Evolutionary conservation across 2,329 filamentous ascomycete species (phyloP), one percentile per base, ranked within the genome.

Genomic region (Bipolaris cookei): DNA sequence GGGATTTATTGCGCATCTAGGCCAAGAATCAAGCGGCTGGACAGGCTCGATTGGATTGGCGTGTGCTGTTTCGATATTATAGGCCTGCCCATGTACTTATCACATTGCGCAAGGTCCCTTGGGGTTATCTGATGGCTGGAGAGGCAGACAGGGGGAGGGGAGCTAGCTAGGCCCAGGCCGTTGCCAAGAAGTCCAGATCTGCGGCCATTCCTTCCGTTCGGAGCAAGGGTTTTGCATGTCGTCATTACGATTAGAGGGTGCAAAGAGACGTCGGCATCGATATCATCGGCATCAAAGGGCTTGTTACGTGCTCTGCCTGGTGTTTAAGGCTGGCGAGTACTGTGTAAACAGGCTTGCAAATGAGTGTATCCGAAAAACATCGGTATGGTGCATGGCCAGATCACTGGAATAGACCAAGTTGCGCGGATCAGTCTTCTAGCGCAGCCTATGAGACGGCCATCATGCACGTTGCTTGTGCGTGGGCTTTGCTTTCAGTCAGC

Each of bases 111-210:
- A 56, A 49, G 43, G 50, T n/a, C 20, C 45, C 37, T 45, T 43
- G 38, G 28, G 38, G 47, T 38, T 18, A 11, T 23, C 44, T 57
- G 47, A 39, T 34, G 39, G 46, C 45, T 25, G 45, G 54, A 23
- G 23, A 50, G 55, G 25, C 51, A 50, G 51, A 49, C 39, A 38
- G 54, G 55, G 44, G 44, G 21, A 20, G 14, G 16, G 37, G n/a
- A 23, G 23, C 46, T 32, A 53, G 50, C 16, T 43, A 41, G 61
- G 58, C 58, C 63, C 59, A 64, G 62, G 65, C 67, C 67, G 66
- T 69, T 69, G 67, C 67, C 67, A 68, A 69, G 67, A 42, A 38
- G 37, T 51, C 38, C 53, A 64, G 59, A 50, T 56, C 56, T 46
- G 44, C 51, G 47, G 53, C 51, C 47, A 32, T 58, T 44, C 16